Evolutionary conservation across 176 grass and related monocot genomes (phyloP).

Genomic region (Zoysia japonica): DNA sequence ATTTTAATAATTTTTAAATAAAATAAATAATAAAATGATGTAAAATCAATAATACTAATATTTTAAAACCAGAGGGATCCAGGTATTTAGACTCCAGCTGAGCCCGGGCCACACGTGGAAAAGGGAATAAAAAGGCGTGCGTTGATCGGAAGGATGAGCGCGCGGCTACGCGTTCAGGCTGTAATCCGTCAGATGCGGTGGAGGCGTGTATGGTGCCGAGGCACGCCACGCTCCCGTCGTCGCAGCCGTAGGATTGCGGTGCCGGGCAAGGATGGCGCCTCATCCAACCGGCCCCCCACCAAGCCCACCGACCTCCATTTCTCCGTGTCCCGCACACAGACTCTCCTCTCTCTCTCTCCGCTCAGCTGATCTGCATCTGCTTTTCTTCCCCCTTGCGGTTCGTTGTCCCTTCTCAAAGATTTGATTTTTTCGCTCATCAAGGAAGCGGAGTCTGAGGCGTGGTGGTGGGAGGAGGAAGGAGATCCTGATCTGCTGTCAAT

Average conservation of each 20-base stretch:
- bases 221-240: slow-evolving; percentile 40
- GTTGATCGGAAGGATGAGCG: slow-evolving; percentile 43
- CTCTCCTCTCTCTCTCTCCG: slow-evolving; percentile 11
- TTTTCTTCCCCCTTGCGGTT: neutral
- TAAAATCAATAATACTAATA: too few species aligned
- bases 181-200: slow-evolving; percentile 53
- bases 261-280: slow-evolving; percentile 30
- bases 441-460: neutral
- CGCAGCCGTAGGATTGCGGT: slow-evolving; percentile 33
- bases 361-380: slow-evolving; percentile 52
- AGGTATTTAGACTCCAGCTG: neutral
- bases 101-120: neutral
- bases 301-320: slow-evolving; percentile 28
- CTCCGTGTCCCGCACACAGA: slow-evolving; percentile 9
- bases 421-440: neutral
- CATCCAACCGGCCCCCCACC: slow-evolving; percentile 4
- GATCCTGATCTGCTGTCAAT: slow-evolving; percentile 34
- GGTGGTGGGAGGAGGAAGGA: neutral
- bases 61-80: too few species aligned
- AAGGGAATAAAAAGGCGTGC: neutral
- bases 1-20: too few species aligned
- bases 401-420: slow-evolving; percentile 28
- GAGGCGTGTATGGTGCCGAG: slow-evolving; percentile 13
- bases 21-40: too few species aligned
- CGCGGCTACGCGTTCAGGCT: slow-evolving; percentile 24